These are phyloP conservation scores for Bacidia rubella DNA, from an alignment of 495 filamentous ascomycete genomes.

Conservation along the genomic window DNA sequence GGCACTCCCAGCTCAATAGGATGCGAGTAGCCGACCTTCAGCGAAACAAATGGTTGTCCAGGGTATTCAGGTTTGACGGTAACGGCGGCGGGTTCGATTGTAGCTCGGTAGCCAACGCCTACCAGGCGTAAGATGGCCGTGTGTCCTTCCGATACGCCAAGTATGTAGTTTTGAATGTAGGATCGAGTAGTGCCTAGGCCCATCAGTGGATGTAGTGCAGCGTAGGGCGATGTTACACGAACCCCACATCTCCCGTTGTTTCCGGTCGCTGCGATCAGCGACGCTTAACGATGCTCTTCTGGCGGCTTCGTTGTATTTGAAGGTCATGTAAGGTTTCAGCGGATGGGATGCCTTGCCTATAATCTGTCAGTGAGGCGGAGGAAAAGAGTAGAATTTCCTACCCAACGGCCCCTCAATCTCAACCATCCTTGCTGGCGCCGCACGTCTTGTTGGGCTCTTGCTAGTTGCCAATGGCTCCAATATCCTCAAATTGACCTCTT, in stretches of 20 bases:
- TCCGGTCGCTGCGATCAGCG: slow-evolving; percentile 43
- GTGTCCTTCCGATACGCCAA: slow-evolving; percentile 92
- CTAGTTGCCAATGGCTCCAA: slow-evolving; percentile 41
- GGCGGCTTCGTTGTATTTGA: slow-evolving; percentile 46
- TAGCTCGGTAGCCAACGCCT: slow-evolving; percentile 92
- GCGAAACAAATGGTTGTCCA: slow-evolving; percentile 72
- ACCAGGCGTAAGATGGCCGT: slow-evolving; percentile 82
- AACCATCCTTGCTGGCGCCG: slow-evolving; percentile 43
- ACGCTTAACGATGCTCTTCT: slow-evolving; percentile 54
- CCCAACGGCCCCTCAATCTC: slow-evolving; percentile 66
- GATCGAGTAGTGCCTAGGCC: slow-evolving; percentile 68
- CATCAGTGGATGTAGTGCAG: slow-evolving; percentile 9
- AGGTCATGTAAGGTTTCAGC: slow-evolving; percentile 58
- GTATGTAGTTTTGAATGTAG: slow-evolving; percentile 77
- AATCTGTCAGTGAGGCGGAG: neutral
- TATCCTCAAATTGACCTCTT: slow-evolving; percentile 58
- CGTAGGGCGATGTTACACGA: slow-evolving; percentile 23
- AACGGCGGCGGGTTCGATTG: slow-evolving; percentile 55
- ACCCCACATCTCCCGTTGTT: slow-evolving; percentile 98
- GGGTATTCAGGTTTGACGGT: slow-evolving; percentile 52
- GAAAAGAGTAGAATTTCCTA: slow-evolving; percentile 26
- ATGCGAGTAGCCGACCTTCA: slow-evolving; percentile 95
- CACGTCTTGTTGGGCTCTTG: slow-evolving; percentile 39
- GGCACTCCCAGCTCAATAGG: slow-evolving; percentile 81
- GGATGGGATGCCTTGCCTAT: slow-evolving; percentile 56